Conservation (phyloP, 2,329 filamentous ascomycete species). For the Beauveria pseudobassiana region DNA sequence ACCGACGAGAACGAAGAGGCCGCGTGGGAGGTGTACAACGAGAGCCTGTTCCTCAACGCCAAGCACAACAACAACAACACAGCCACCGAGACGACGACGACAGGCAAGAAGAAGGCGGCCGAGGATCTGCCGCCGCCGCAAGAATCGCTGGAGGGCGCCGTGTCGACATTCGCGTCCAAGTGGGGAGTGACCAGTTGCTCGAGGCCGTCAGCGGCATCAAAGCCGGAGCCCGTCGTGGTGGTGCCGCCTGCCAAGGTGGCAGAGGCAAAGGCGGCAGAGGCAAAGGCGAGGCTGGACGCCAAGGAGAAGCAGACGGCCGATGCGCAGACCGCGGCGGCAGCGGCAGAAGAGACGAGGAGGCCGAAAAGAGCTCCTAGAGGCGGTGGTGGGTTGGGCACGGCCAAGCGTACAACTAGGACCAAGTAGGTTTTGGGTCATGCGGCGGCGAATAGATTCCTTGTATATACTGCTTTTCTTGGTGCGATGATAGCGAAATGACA, state of each 20-base stretch:
- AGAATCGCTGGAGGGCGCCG: constrained; percentile 26
- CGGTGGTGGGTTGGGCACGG: constrained; percentile 10
- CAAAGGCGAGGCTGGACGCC: constrained; percentile 21
- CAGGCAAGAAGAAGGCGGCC: constrained; percentile 12
- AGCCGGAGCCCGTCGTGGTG: constrained; percentile 21
- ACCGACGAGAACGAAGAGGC: constrained; percentile 71
- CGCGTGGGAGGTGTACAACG: constrained; percentile 69
- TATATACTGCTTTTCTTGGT: not conserved
- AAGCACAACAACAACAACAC: not conserved
- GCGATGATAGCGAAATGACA: not conserved
- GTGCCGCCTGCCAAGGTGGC: constrained; percentile 3
- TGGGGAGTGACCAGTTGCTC: constrained; percentile 39
- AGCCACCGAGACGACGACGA: not conserved
- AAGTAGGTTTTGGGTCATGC: constrained; percentile 4
- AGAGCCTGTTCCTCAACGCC: constrained; percentile 50
- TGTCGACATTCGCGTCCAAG: constrained; percentile 30
- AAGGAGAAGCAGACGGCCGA: constrained; percentile 16
- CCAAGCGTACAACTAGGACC: constrained; percentile 1
- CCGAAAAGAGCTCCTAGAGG: constrained; percentile 18
- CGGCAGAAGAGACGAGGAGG: constrained; percentile 21
- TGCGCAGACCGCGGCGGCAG: constrained; percentile 12
- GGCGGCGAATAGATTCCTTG: not conserved
- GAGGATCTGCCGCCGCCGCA: constrained; percentile 11
- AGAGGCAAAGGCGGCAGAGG: constrained; percentile 11
- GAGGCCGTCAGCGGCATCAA: constrained; percentile 39